Base-by-base conservation (phyloP, 768 basidiomycete genomes). In the Pulveroboletus sp. region DNA sequence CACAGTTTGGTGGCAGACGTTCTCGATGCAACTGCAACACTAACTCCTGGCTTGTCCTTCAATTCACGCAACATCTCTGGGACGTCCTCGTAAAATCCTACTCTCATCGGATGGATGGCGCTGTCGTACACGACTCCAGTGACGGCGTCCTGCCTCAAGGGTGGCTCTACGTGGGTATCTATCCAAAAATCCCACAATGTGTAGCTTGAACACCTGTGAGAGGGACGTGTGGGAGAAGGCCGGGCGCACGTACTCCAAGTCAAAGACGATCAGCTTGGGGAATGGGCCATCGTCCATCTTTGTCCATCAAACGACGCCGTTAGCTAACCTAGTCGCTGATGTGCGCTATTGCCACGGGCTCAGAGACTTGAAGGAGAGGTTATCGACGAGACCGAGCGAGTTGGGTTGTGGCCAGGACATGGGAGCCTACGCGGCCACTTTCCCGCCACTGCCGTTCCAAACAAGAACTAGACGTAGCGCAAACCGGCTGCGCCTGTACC, bases 111-210 rank as follows among this genome's bases (percentile, higher is more conserved):
- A 3, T 52, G 43, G 27, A 17, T 1, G 11, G 59, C 48, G 33
- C 57, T 66, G 42, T 69, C 68, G 9, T 57, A 58, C 21, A 68
- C 54, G 8, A 39, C 46, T 10, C 61, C 61, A 12, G 61, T 58
- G 30, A 18, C 18, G 5, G 38, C 72, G 21, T 81, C 67, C 39
- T 76, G 72, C 48, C 67, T 75, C 45, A 88, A 66, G 7, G 85
- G 81, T 28, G 76, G 79, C 39, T 75, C 70, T 45, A 88, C 75
- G 63, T 91, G 85, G 15, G 82, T 82, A 65, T 93, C 91, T 46
- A 93, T 85, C 90, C 89, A 92, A 14, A 92, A 72, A 50, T 85
- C 79, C 90, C 89, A 93, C 6, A 93, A 72, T 0, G 91, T 93
- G 64, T 87, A 92, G 62, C 89, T 90, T 54, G 32, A 7, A 51